Conservation (phyloP, 495 filamentous ascomycete genomes). For the Schizothecium vesticola region DNA sequence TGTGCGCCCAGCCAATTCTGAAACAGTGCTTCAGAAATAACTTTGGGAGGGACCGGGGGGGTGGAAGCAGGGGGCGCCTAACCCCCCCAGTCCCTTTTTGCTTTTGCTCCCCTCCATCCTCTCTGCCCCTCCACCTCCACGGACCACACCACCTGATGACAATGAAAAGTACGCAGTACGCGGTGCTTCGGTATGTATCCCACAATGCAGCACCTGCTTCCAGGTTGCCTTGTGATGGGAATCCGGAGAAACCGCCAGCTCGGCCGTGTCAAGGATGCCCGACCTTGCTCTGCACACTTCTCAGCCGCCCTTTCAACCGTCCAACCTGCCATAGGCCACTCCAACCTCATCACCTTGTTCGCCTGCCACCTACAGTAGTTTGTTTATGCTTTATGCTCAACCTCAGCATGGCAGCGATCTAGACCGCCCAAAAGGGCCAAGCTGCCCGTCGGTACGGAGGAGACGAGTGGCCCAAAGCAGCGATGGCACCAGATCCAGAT, state of each 20-base stretch:
- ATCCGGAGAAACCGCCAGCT: background rate
- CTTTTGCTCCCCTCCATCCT: background rate
- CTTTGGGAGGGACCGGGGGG: constrained; percentile 2
- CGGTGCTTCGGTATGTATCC: background rate
- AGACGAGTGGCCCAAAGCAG: background rate
- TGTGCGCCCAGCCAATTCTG: constrained; percentile 17
- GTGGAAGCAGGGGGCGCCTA: constrained; percentile 6
- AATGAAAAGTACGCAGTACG: background rate
- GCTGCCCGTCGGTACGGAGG: background rate
- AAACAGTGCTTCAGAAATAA: constrained; percentile 14
- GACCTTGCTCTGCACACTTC: background rate
- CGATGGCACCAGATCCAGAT: background rate
- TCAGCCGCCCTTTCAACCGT: too few species aligned
- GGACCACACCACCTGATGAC: background rate
- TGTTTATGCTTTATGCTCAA: background rate
- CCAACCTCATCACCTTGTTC: background rate
- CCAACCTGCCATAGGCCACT: too few species aligned
- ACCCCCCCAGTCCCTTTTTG: background rate
- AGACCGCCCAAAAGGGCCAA: background rate
- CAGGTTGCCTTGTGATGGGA: background rate
- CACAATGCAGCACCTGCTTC: background rate
- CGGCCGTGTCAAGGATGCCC: background rate
- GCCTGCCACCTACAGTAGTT: background rate
- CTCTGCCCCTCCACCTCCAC: background rate
- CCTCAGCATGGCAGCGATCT: background rate